A percentile compares a stretch with the other conserved stretches of the same genome.
Evolutionary conservation across 2,329 filamentous ascomycete genomes (phyloP).

Genomic region (Alternaria conjuncta): DNA sequence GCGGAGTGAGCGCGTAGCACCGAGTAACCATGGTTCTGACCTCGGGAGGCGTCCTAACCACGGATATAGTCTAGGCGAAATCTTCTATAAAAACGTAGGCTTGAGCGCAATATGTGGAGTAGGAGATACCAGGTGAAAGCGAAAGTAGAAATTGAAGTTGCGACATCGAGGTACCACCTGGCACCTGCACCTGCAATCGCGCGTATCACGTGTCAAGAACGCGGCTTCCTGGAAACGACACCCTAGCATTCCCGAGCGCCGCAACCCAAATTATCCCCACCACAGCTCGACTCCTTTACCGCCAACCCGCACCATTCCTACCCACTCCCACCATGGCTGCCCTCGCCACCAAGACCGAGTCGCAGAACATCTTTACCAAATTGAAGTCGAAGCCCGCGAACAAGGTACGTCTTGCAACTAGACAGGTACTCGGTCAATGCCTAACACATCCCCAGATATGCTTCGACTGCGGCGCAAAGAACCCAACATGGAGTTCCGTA

Average conservation of each 20-base stretch:
- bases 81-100: background rate
- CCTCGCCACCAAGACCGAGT: slow-evolving; percentile 87
- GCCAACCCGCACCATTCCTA: slow-evolving; percentile 26
- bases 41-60: background rate
- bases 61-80: background rate
- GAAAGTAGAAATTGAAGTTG: background rate
- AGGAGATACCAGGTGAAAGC: too few species aligned
- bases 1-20: background rate
- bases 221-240: slow-evolving; percentile 18
- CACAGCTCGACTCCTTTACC: slow-evolving; percentile 35
- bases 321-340: slow-evolving; percentile 59
- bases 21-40: background rate
- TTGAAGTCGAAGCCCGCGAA: slow-evolving; percentile 93
- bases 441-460: slow-evolving; percentile 70
- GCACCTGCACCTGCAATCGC: background rate
- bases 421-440: slow-evolving; percentile 24
- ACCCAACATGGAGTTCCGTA: slow-evolving; percentile 97
- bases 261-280: slow-evolving; percentile 39
- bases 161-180: background rate
- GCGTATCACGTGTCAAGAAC: slow-evolving; percentile 20
- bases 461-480: slow-evolving; percentile 98
- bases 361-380: slow-evolving; percentile 97
- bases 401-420: slow-evolving; percentile 68
- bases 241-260: slow-evolving; percentile 31
- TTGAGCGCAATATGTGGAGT: too few species aligned